Evolutionary conservation across 805 yeast genomes (phyloP), one percentile per base, ranked within the genome.

Genomic region (Candida odintsovae): DNA sequence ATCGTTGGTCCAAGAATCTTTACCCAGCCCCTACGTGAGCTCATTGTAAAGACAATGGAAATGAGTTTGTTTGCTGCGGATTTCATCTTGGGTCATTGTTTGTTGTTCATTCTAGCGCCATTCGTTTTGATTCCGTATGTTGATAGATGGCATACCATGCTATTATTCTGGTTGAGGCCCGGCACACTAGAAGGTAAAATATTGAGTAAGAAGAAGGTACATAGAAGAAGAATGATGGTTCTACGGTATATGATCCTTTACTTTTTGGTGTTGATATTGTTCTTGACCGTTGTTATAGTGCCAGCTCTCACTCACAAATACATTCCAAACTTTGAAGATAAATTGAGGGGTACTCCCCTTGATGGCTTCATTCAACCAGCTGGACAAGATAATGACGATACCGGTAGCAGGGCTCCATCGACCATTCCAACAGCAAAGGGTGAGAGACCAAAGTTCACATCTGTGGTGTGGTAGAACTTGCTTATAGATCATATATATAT

Each of bases 31-130:
- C 49, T 73, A 3, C 65, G 92, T 55, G 92, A 84, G 58, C 77
- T 68, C 43, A 46, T 77, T 20, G 82, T 87, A 47, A 85, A 85
- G 55, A 64, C 76, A 1, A 73, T 76, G 55, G 94, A 85, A 58
- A 69, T 82, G 70, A 75, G 83, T n/a, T 74, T 76, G 47, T 85
- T 83, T 67, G 78, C 84, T 0, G 78, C 76, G 6, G 94, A 85
- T 62, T 72, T 81, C 47, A 60, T 76, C 25, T 65, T 83, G 26
- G 78, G 83, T 0, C 90, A 85, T 58, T 53, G 76, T 38, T 62
- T 85, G 13, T 64, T 83, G 43, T 74, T 77, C 49, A 61, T 73
- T 6, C 87, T 83, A 52, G 63, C 81, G 10, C 90, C 90, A 1
- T 50, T 84, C 15, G 62, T 83, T 31, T 68, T 83, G 31, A 65